Percentiles rank a stretch among this genome's conserved stretches.
These are phyloP conservation scores for Climacium dendroides DNA, from an alignment of 225 moss, liverwort and hornwort genomes.

Conservation along the genomic window DNA sequence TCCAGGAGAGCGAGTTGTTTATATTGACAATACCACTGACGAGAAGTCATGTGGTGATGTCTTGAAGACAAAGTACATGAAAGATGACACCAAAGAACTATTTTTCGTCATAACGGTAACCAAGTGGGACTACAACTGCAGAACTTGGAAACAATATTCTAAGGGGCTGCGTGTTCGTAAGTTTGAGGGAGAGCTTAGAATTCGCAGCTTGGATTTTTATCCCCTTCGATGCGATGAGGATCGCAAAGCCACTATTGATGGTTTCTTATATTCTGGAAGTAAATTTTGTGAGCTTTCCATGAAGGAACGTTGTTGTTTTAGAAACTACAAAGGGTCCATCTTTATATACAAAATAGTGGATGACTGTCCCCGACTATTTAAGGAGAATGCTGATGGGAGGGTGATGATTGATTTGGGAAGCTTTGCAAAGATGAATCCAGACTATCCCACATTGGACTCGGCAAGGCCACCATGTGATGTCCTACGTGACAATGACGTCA, in stretches of 20 bases:
- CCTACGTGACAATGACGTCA: background rate
- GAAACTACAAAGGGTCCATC: background rate
- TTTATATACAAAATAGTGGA: fast-evolving
- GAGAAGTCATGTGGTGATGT: background rate
- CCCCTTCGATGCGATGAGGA: background rate
- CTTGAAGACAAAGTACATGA: background rate
- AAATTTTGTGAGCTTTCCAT: background rate
- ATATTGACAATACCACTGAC: background rate
- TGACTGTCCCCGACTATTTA: fast-evolving
- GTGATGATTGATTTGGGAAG: slow-evolving; percentile 3
- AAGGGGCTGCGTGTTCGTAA: fast-evolving
- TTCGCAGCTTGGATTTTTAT: background rate
- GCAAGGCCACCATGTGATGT: background rate
- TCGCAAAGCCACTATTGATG: fast-evolving
- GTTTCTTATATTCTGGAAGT: fast-evolving
- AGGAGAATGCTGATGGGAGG: background rate
- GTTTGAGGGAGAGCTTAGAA: background rate
- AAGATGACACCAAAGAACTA: fast-evolving
- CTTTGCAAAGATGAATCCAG: background rate
- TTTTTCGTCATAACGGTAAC: background rate
- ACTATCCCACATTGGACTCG: background rate
- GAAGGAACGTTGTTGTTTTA: background rate
- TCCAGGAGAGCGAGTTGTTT: background rate
- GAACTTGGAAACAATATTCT: background rate
- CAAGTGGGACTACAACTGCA: background rate